phyloP scores from a whole-genome alignment of 1,139 yeast genomes.

The Blastobotrys aristatus region DNA sequence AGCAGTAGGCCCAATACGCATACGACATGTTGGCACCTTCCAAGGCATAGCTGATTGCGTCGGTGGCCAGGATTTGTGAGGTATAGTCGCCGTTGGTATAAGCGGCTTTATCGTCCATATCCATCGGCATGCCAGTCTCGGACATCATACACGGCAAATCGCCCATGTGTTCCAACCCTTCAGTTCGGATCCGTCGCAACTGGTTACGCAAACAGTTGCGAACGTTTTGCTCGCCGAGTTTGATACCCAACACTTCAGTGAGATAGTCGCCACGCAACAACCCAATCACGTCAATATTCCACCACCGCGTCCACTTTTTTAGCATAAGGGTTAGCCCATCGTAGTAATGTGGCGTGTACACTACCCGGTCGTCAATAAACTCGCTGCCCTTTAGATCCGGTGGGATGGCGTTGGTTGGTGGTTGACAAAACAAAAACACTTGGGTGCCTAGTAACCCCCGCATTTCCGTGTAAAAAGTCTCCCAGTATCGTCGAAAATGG shows the following conservation, averaged over 20 bases:
- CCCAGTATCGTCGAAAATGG: conserved; percentile 57
- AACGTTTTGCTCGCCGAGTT: conserved; percentile 70
- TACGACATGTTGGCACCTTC: conserved; percentile 67
- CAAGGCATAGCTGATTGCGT: conserved; percentile 67
- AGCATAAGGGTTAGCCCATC: conserved; percentile 88
- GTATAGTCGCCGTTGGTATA: conserved; percentile 55
- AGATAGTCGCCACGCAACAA: conserved; percentile 66
- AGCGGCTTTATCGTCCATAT: conserved; percentile 72
- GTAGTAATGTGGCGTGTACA: conserved; percentile 79
- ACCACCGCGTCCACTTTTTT: conserved; percentile 56
- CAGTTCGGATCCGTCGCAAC: conserved; percentile 55
- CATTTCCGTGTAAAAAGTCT: conserved; percentile 44
- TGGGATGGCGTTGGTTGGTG: conserved; percentile 78
- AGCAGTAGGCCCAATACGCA: conserved; percentile 77
- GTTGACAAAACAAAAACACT: conserved; percentile 63
- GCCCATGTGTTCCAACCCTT: conserved; percentile 57
- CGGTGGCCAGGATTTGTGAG: conserved; percentile 72
- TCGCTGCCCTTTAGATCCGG: conserved; percentile 55
- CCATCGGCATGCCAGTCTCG: conserved; percentile 92
- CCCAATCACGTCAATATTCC: conserved; percentile 80
- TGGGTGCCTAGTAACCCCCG: conserved; percentile 43
- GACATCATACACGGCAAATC: conserved; percentile 67
- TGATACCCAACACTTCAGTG: conserved; percentile 70
- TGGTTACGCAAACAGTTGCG: conserved; percentile 64
- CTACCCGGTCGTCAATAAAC: conserved; percentile 57